A percentile compares a stretch with the other conserved stretches of the same genome.
Evolutionary conservation across 1,139 yeast species (phyloP).

Genomic region (Debaryomyces coudertii): DNA sequence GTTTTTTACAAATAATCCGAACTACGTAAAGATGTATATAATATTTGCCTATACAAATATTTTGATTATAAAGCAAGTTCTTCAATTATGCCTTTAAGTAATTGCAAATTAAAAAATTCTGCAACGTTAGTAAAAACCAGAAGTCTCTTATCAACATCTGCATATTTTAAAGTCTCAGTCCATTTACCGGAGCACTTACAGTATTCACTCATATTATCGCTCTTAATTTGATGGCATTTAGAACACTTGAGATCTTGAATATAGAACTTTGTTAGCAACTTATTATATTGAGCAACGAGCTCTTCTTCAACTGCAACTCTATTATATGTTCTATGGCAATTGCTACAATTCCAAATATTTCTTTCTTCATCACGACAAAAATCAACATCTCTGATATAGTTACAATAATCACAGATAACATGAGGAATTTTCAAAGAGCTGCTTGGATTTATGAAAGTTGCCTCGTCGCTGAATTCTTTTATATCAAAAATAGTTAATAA

Average conservation of each 20-base stretch:
- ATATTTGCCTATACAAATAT: conserved; percentile 2
- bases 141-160: conserved; percentile 48
- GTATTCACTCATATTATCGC: conserved; percentile 69
- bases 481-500: conserved; percentile 73
- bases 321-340: conserved; percentile 68
- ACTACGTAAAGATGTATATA: conserved; percentile 2
- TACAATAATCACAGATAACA: conserved; percentile 80
- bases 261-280: conserved; percentile 60
- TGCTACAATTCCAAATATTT: conserved; percentile 65
- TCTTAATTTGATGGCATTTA: conserved; percentile 71
- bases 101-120: conserved; percentile 58
- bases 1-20: background rate
- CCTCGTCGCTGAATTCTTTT: conserved; percentile 80
- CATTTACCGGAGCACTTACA: conserved; percentile 91
- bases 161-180: conserved; percentile 59
- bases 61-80: conserved; percentile 21
- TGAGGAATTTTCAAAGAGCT: conserved; percentile 67
- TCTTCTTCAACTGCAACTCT: conserved; percentile 77
- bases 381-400: conserved; percentile 74
- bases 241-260: conserved; percentile 81
- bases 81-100: conserved; percentile 53
- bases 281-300: conserved; percentile 65
- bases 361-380: conserved; percentile 67
- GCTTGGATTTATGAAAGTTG: conserved; percentile 77
- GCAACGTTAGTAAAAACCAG: conserved; percentile 63